Evolutionary conservation across 1,284 basidiomycete genomes (phyloP).

Genomic region (Agroathelia rolfsii): DNA sequence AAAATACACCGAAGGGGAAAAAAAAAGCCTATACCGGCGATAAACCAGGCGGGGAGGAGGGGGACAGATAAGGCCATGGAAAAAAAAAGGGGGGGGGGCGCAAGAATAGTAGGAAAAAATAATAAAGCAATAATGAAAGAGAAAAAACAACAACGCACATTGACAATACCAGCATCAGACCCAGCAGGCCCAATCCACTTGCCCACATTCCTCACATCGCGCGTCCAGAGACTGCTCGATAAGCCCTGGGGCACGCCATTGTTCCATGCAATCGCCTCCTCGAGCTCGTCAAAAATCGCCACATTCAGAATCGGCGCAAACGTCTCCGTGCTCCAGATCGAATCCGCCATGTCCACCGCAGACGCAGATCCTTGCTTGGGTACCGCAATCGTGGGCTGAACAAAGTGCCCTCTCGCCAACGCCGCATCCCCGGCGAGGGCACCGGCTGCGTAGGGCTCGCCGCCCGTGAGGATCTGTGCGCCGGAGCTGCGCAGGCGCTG

Average conservation of each 20-base stretch:
- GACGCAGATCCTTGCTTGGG: no score
- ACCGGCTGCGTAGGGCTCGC: conserved; percentile 37
- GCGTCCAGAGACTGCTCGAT: conserved; percentile 86
- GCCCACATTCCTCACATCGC: conserved; percentile 71
- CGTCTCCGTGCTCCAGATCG: conserved; percentile 73
- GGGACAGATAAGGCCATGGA: no score
- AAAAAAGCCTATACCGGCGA: no score
- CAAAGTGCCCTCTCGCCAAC: conserved; percentile 75
- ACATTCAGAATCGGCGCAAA: conserved; percentile 86
- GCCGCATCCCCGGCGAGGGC: no score
- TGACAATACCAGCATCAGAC: conserved; percentile 81
- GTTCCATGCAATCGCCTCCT: conserved; percentile 88
- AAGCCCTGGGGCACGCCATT: conserved; percentile 88
- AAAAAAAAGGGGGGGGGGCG: no score
- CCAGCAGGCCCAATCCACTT: conserved; percentile 88
- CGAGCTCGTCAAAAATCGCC: conserved; percentile 81
- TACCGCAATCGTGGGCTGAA: conserved; percentile 78
- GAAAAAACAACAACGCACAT: conserved; percentile 34
- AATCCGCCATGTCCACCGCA: conserved; percentile 38
- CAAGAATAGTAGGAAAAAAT: conserved; percentile 8
- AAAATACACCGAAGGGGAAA: background rate
- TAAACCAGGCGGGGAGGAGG: no score
- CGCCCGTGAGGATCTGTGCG: conserved; percentile 73
- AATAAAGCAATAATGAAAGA: conserved; percentile 7
- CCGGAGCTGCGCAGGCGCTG: conserved; percentile 53